Evolutionary conservation across 345 rosid genomes (phyloP).

Genomic region (Laguncularia racemosa): DNA sequence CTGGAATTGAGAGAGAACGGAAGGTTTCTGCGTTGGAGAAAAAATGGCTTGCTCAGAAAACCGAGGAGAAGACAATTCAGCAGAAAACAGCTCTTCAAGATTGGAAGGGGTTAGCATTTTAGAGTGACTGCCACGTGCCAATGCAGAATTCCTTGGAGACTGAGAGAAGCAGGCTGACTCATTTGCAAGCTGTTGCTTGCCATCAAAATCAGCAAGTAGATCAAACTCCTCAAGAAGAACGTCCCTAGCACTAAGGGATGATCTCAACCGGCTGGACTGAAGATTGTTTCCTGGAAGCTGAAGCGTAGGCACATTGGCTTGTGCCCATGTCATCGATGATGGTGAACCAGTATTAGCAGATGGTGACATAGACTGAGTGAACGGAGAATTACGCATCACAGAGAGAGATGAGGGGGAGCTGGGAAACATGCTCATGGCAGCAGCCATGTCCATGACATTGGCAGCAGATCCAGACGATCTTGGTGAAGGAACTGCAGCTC

Average conservation of each 20-base stretch:
- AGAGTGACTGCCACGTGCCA: slow-evolving; percentile 58
- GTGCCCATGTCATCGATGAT: slow-evolving; percentile 71
- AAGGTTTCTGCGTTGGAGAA: slow-evolving; percentile 58
- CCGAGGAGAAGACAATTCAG: slow-evolving; percentile 58
- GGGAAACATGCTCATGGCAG: slow-evolving; percentile 66
- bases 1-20: slow-evolving; percentile 51
- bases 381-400: slow-evolving; percentile 74
- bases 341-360: slow-evolving; percentile 63
- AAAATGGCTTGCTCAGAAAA: slow-evolving; percentile 48
- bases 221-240: slow-evolving; percentile 52
- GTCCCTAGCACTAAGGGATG: slow-evolving; percentile 75
- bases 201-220: slow-evolving; percentile 61
- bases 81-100: slow-evolving; percentile 60
- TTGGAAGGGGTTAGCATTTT: slow-evolving; percentile 77
- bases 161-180: slow-evolving; percentile 49
- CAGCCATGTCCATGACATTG: slow-evolving; percentile 59
- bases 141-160: slow-evolving; percentile 33
- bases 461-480: slow-evolving; percentile 51
- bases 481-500: slow-evolving; percentile 89
- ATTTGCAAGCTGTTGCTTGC: slow-evolving; percentile 51
- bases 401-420: slow-evolving; percentile 76
- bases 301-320: slow-evolving; percentile 75
- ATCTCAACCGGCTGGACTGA: slow-evolving; percentile 85
- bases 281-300: slow-evolving; percentile 76
- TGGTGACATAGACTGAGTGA: slow-evolving; percentile 84